A percentile compares a stretch with the other conserved stretches of the same genome.
phyloP scores from a whole-genome alignment of 106 monocot species.

The Ottelia alismoides region DNA sequence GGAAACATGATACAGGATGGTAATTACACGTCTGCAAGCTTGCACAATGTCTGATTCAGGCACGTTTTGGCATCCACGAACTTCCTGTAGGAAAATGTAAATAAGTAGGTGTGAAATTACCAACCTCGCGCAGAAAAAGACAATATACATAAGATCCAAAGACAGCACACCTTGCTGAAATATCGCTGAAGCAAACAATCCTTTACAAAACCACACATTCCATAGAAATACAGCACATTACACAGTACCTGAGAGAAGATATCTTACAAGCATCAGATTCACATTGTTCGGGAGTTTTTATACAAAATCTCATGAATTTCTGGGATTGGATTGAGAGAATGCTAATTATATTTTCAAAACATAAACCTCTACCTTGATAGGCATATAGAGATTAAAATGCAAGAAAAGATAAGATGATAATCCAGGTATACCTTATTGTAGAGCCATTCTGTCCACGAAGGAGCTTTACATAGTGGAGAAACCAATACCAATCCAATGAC shows the following conservation, averaged over 20 bases:
- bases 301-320: slow-evolving; percentile 36
- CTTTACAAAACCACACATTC: slow-evolving; percentile 57
- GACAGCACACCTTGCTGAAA: too few relatives aligned
- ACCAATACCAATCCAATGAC: too few relatives aligned
- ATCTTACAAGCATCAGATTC: slow-evolving; percentile 59
- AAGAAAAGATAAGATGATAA: too few relatives aligned
- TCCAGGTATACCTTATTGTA: too few relatives aligned
- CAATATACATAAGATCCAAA: too few relatives aligned
- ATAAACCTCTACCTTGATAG: too few relatives aligned
- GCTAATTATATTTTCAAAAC: slow-evolving; percentile 34
- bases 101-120: background rate
- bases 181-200: too few relatives aligned
- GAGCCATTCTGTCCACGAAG: too few relatives aligned
- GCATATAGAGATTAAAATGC: too few relatives aligned
- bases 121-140: background rate
- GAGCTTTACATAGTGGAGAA: too few relatives aligned
- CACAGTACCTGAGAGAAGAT: slow-evolving; percentile 50
- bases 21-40: slow-evolving; percentile 56
- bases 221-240: slow-evolving; percentile 63
- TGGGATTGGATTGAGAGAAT: slow-evolving; percentile 39
- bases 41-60: slow-evolving; percentile 51
- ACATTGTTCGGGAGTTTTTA: slow-evolving; percentile 44
- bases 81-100: slow-evolving; percentile 21
- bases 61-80: slow-evolving; percentile 27
- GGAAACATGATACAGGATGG: too few relatives aligned